Evolutionary conservation across 495 filamentous ascomycete species (phyloP), one percentile per base, ranked within the genome.

Genomic region (Talaromyces liani): DNA sequence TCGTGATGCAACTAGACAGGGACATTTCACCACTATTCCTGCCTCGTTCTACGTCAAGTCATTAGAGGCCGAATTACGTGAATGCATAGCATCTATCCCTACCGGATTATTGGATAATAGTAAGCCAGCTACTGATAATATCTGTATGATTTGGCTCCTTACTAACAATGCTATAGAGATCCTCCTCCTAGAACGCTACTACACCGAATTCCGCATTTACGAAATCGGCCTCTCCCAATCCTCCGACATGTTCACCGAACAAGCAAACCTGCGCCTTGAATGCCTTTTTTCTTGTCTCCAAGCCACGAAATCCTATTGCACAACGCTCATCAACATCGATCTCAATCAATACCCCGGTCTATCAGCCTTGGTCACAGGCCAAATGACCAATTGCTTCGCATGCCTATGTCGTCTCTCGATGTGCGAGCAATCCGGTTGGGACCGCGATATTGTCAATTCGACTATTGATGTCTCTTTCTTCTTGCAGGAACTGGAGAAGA

Each of bases 161-260:
- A n/a, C 36, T 41, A 16, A 16, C 4, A 16, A 41, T 16, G 0
- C 14, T 6, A 12, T 24, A 82, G 80, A 75, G 39, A 70, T 71
- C 1, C 65, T 82, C 24, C 67, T 75, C 24, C 63, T 73, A 36
- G 67, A 76, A 54, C 66, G 79, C 1, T 67, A 71, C 45, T 73
- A 71, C 65, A 72, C 79, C 1, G 79, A 82, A 31, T 67, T 81
- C 4, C 67, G 68, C 5, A 78, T 83, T 58, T 67, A 79, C 53
- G 79, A 84, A 60, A 33, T 73, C 27, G 71, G 74, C 20, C 62
- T 80, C 12, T 70, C 66, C 20, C 72, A 72, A 53, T 53, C 62
- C 14, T 41, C 68, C 1, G 27, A 27, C 22, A 59, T 62, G 6
- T 22, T 69, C 8, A 51, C 66, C 51, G 65, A 66, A 41, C 65